phyloP scores from a whole-genome alignment of 495 filamentous ascomycete genomes.

The Xylaria castorea region DNA sequence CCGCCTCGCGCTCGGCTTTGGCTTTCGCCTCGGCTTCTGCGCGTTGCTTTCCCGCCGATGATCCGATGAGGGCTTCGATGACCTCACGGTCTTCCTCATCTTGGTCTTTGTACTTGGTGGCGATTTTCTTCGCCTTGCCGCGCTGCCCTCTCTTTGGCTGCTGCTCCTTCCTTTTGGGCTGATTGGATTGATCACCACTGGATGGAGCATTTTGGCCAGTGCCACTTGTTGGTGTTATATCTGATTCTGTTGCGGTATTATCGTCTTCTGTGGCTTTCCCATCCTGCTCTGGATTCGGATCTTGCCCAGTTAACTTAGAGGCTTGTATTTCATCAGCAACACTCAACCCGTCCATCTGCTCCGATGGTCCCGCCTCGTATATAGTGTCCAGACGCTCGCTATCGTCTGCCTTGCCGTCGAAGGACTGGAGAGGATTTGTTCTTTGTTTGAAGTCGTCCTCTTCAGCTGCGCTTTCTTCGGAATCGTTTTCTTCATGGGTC shows the following conservation, averaged over 20 bases:
- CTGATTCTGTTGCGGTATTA: constrained; percentile 31
- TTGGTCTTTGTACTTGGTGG: constrained; percentile 90
- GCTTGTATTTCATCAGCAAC: constrained; percentile 35
- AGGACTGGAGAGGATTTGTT: constrained; percentile 55
- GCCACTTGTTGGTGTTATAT: constrained; percentile 28
- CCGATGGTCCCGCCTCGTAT: constrained; percentile 33
- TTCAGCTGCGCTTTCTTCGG: constrained; percentile 32
- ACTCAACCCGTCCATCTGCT: constrained; percentile 43
- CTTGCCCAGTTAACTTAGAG: constrained; percentile 17
- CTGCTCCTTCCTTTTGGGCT: constrained; percentile 47
- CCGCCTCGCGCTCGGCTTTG: constrained; percentile 61
- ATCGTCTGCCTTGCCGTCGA: constrained; percentile 38
- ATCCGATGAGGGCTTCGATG: constrained; percentile 82
- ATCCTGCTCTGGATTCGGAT: constrained; percentile 29
- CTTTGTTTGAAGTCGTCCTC: constrained; percentile 41
- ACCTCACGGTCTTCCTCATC: constrained; percentile 89
- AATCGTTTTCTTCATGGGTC: constrained; percentile 28
- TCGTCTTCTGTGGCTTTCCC: constrained; percentile 35
- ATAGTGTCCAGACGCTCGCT: constrained; percentile 29
- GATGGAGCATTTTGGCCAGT: constrained; percentile 31
- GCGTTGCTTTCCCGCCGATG: constrained; percentile 61
- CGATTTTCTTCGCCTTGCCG: constrained; percentile 84
- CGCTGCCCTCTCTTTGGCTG: constrained; percentile 75
- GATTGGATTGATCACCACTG: constrained; percentile 33
- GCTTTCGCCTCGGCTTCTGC: constrained; percentile 60